These are phyloP conservation scores for Sphagnum tenellum DNA, from an alignment of 225 moss, liverwort and hornwort species.

Conservation along the genomic window DNA sequence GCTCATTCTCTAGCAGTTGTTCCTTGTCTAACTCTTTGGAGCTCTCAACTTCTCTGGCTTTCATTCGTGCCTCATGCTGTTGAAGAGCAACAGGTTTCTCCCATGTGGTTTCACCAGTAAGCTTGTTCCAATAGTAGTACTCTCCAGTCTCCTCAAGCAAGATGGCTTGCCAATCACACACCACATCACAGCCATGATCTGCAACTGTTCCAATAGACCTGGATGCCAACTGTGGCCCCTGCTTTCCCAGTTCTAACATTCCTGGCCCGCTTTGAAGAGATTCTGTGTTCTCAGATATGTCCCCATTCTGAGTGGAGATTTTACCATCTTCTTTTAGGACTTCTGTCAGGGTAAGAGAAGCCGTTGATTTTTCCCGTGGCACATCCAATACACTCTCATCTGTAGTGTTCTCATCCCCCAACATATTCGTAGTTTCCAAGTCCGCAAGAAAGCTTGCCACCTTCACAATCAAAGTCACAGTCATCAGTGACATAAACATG, in stretches of 20 bases:
- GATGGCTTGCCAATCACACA: constrained; percentile 50
- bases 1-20: constrained; percentile 9
- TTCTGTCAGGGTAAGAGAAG: constrained; percentile 10
- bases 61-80: constrained; percentile 8
- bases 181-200: neutral
- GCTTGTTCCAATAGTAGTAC: constrained; percentile 57
- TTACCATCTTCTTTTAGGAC: constrained; percentile 4
- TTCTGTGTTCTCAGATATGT: neutral
- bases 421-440: constrained; percentile 48
- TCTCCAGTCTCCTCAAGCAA: constrained; percentile 41
- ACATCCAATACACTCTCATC: constrained; percentile 16
- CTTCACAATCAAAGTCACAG: constrained; percentile 17
- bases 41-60: constrained; percentile 10
- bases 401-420: constrained; percentile 26
- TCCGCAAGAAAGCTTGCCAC: constrained; percentile 56
- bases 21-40: constrained; percentile 5
- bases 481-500: too few relatives aligned
- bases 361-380: constrained; percentile 9
- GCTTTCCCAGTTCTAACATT: too few relatives aligned
- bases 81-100: constrained; percentile 43
- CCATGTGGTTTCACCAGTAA: constrained; percentile 58
- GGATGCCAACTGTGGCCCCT: too few relatives aligned
- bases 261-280: neutral
- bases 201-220: too few relatives aligned
- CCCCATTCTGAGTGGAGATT: neutral